These are phyloP conservation scores for Carex parvula DNA, from an alignment of 176 grass and related monocot species.

Conservation along the genomic window DNA sequence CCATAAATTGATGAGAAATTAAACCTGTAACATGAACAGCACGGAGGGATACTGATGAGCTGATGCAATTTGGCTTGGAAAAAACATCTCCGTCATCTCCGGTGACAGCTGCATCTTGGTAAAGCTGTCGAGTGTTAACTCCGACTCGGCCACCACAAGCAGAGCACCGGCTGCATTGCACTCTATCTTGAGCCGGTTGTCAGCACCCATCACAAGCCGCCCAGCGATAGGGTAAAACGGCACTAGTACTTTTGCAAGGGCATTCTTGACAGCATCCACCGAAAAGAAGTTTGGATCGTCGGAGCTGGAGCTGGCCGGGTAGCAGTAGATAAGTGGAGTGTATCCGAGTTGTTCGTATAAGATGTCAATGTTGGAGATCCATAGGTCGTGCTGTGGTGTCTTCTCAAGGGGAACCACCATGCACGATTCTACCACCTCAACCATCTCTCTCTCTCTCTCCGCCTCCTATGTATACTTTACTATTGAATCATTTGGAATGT, in stretches of 20 bases:
- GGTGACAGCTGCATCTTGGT: not conserved
- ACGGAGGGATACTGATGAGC: not conserved
- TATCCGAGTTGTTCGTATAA: slow-evolving; percentile 23
- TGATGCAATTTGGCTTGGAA: not conserved
- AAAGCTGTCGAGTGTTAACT: not conserved
- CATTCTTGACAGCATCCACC: not conserved
- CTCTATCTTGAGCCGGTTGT: slow-evolving; percentile 11
- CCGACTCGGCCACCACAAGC: slow-evolving; percentile 4
- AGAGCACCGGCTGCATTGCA: slow-evolving; percentile 7
- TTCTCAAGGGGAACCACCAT: slow-evolving; percentile 43
- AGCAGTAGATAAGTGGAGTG: slow-evolving; percentile 68
- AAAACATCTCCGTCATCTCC: not conserved
- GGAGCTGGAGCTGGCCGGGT: not conserved
- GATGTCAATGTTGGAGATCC: slow-evolving; percentile 69
- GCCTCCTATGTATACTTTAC: no score
- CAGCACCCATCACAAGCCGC: not conserved
- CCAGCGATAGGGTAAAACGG: not conserved
- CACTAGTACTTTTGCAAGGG: not conserved
- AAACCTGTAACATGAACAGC: slow-evolving; percentile 14
- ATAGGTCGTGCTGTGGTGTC: slow-evolving; percentile 40
- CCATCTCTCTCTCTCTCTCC: not conserved
- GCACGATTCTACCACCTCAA: slow-evolving; percentile 41
- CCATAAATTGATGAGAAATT: no score
- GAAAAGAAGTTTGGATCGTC: not conserved
- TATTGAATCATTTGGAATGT: no score